Evolutionary conservation across 2,329 filamentous ascomycete species (phyloP), one percentile per base, ranked within the genome.

Genomic region (Colletotrichum horii): DNA sequence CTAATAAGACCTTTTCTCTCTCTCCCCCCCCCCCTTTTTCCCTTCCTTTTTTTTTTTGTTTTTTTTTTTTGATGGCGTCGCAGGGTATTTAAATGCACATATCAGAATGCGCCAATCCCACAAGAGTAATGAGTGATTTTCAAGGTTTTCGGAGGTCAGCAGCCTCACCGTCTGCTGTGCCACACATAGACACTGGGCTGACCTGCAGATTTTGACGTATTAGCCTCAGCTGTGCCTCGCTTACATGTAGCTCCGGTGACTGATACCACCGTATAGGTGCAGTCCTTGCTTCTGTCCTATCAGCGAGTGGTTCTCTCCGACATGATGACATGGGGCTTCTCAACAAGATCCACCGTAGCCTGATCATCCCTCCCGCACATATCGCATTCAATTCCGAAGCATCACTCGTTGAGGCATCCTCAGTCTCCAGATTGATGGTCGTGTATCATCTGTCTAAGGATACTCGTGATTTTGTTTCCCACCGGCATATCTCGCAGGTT

Each of bases 221-320:
- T 4, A 52, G n/a, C 43, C 1, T 2, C 43, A 22, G 11, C 3
- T 52, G 2, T 22, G 1, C 22, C 11, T 22, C n/a, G n/a, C 1
- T 22, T 52, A 52, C 43, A 52, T 52, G 43, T 52, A 3, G 43
- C 43, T 14, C 12, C 14, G 2, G 14, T 1, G 14, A 22, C n/a
- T 11, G 1, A 8, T 52, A 52, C 14, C 43, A 0, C 43, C 43
- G n/a, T 24, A 11, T 2, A 8, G n/a, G 43, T 8, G n/a, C 6
- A 22, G 43, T n/a, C n/a, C 43, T 22, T 22, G 2, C 11, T 52
- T 22, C n/a, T 24, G 43, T 14, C 43, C 43, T 52, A 52, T 52
- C 43, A 52, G 43, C 0, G 22, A 11, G 0, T 22, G 43, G 2
- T 22, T 52, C 1, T 52, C 1, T 14, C 1, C 11, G n/a, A 52